Percentiles rank a stretch among this genome's conserved stretches.
These are phyloP conservation scores for Fusarium brachygibbosum DNA, from an alignment of 2,329 filamentous ascomycete species.

Conservation along the genomic window DNA sequence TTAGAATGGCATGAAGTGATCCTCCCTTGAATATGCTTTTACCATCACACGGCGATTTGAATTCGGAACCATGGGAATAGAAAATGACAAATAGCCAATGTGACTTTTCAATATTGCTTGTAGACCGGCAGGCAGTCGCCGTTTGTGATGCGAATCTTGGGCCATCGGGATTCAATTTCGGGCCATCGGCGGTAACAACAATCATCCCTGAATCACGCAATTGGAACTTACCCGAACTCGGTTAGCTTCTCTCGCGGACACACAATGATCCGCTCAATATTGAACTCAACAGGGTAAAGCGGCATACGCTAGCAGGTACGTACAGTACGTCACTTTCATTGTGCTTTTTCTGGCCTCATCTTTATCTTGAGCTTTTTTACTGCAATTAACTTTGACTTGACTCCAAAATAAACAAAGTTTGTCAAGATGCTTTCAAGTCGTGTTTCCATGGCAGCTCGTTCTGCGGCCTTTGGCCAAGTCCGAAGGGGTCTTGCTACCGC, in stretches of 20 bases:
- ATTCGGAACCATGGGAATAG: fast-evolving
- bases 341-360: constrained; percentile 32
- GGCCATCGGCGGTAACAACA: constrained; percentile 33
- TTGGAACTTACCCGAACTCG: constrained; percentile 12
- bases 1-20: no score
- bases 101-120: background rate
- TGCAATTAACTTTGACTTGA: background rate
- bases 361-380: constrained; percentile 25
- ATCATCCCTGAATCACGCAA: constrained; percentile 37
- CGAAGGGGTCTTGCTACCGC: constrained; percentile 30
- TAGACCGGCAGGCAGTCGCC: constrained; percentile 19
- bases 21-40: no score
- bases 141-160: background rate
- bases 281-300: background rate
- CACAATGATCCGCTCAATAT: background rate
- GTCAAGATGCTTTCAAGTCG: constrained; percentile 45
- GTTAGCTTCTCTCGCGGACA: background rate
- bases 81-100: fast-evolving
- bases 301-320: constrained; percentile 13
- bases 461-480: constrained; percentile 14
- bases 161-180: constrained; percentile 22
- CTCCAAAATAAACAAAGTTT: background rate
- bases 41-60: background rate
- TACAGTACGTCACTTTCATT: constrained; percentile 25
- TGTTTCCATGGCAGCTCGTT: constrained; percentile 29